Base-by-base conservation (phyloP, 129 eudicot species). In the Calendula officinalis region DNA sequence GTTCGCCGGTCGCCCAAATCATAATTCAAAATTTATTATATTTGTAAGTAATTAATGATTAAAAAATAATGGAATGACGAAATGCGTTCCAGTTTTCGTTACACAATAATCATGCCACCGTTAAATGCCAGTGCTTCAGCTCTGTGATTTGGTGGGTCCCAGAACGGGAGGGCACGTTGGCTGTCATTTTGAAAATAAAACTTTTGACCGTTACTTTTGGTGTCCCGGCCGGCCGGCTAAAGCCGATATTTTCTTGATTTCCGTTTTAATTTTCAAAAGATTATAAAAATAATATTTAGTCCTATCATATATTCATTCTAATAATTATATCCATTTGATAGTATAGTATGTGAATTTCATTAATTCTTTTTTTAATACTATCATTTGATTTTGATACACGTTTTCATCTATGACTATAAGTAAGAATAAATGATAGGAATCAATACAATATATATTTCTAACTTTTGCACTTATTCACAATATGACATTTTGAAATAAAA, bases 171-270 rank as follows among this genome's bases (percentile, higher is more conserved):
- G 16, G 47, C 46, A 14, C 44, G 58, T 50, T 54, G 39, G 66
- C 48, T 67, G 64, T 58, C 34, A 66, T 52, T 53, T 68, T 67
- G 10, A 58, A 38, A 41, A 7, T 16, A 48, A 22, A 22, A 0
- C 30, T 49, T 67, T 75, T 67, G 62, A 12, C 69, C 79, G 79
- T 75, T 67, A 67, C 15, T 60, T 61, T 60, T 49, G 34, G 60
- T 70, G 62, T 6, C 7, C 13, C 43, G 37, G 59, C 69, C 45
- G 62, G 62, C 69, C 64, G 30, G 77, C 69, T 48, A 22, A 22
- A 9, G 36, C 33, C 33, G 16, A 37, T 2, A 8, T 8, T 44
- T 17, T 5, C 12, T 14, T 10, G 16, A 11, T 38, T 38, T 38
- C 5, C 7, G 14, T 49, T 16, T 17, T 51, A 4, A 1, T 49